These are phyloP conservation scores for Pyronema domesticum DNA, from an alignment of 495 filamentous ascomycete species.

Conservation along the genomic window DNA sequence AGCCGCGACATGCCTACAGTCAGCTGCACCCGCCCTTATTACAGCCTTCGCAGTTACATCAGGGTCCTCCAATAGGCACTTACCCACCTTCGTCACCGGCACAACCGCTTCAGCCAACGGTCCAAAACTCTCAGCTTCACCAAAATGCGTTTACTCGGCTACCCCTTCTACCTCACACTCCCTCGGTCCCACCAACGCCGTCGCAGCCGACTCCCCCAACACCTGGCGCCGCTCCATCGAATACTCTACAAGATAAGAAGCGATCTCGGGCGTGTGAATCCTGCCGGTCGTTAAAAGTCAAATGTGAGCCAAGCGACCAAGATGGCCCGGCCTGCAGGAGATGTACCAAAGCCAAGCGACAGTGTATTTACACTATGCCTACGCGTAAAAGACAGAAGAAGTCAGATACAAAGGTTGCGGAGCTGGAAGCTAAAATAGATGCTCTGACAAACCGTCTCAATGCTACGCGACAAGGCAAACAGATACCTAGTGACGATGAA, in stretches of 20 bases:
- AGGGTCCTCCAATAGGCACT: background rate
- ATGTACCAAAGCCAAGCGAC: conserved; percentile 64
- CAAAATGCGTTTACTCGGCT: background rate
- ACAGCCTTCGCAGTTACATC: background rate
- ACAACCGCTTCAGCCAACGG: too few relatives aligned
- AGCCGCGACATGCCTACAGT: background rate
- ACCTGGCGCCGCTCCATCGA: conserved; percentile 25
- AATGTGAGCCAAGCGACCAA: conserved; percentile 55
- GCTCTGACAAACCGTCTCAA: conserved; percentile 62
- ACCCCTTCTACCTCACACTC: background rate
- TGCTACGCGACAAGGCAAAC: conserved; percentile 31
- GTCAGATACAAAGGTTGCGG: conserved; percentile 75
- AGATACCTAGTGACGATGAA: conserved; percentile 12
- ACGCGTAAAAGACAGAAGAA: conserved; percentile 84
- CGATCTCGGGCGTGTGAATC: conserved; percentile 82
- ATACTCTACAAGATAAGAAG: conserved; percentile 41
- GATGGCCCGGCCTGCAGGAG: conserved; percentile 55
- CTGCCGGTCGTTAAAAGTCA: conserved; percentile 76
- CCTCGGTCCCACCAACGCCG: background rate
- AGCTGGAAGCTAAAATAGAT: conserved; percentile 90
- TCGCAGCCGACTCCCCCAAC: background rate
- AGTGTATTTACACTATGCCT: conserved; percentile 66
- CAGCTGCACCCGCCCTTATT: background rate
- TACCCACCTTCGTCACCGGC: background rate
- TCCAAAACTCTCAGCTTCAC: background rate